These are phyloP conservation scores for Cercospora sojina DNA, from an alignment of 2,329 filamentous ascomycete species.

Conservation along the genomic window DNA sequence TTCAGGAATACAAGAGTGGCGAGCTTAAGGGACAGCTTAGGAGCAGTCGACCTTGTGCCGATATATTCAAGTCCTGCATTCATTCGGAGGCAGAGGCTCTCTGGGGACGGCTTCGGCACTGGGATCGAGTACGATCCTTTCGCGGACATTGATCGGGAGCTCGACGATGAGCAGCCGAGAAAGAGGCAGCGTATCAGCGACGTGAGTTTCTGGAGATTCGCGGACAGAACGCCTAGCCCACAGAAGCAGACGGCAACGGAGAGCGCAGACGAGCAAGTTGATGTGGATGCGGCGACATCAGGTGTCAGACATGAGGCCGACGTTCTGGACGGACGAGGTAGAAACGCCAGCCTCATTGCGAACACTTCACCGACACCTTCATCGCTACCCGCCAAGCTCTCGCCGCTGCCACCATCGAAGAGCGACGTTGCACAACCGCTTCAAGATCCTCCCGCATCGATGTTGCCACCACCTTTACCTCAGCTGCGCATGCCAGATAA, in stretches of 20 bases:
- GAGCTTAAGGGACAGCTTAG: slow-evolving; percentile 20
- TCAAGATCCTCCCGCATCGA: slow-evolving; percentile 6
- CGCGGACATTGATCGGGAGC: slow-evolving; percentile 61
- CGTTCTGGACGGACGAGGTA: background rate
- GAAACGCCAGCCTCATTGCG: background rate
- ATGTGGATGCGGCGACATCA: background rate
- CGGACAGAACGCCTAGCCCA: slow-evolving; percentile 69
- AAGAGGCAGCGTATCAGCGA: slow-evolving; percentile 71
- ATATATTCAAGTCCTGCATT: slow-evolving; percentile 71
- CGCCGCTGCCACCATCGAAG: background rate
- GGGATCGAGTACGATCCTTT: slow-evolving; percentile 63
- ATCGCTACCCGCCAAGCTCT: slow-evolving; percentile 5
- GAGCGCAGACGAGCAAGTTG: slow-evolving; percentile 1
- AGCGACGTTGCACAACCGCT: background rate
- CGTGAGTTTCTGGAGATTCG: slow-evolving; percentile 71
- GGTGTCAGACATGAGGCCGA: background rate
- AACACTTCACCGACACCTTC: background rate
- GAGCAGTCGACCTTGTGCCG: slow-evolving; percentile 32
- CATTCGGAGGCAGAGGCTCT: slow-evolving; percentile 67
- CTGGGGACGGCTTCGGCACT: slow-evolving; percentile 66
- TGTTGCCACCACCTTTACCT: slow-evolving; percentile 33
- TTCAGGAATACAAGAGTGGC: slow-evolving; percentile 13
- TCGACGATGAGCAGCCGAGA: slow-evolving; percentile 56
- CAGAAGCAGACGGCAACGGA: slow-evolving; percentile 46
- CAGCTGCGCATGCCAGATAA: slow-evolving; percentile 25